Base-by-base conservation (phyloP, 2,329 filamentous ascomycete species). In the Xylariaceae sp. region DNA sequence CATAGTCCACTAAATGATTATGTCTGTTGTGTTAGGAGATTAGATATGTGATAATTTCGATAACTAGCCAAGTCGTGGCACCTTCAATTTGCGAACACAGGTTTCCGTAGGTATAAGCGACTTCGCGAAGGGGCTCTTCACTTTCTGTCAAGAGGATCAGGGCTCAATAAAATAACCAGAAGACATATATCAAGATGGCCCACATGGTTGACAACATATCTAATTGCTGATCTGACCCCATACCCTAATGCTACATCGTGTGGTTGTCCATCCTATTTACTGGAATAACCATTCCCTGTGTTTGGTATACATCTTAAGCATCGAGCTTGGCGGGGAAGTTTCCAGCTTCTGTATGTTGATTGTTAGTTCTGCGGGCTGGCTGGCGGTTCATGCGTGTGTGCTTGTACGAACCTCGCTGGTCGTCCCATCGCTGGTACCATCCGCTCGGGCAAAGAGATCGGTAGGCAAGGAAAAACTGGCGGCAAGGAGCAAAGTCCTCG, bases 401-500 rank as follows among this genome's bases (percentile, higher is more conserved):
- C n/a, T 36, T 39, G 24, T 62, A 80, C 89, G 75, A 82, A 96
- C 92, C 91, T 79, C 95, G 90, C 84, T 98, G 95, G 73, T 95
- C 91, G 75, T 99, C 94, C 95, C 95, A 99, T 80, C 95, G 87
- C 79, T 88, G 80, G 75, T 90, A 89, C 95, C 95, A 99, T 74
- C 87, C 86, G 78, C 90, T 95, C 71, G 96, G 95, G 89, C 96
- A 99, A 67, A 99, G 88, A 68, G 95, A 97, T 78, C 91, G 89
- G 85, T 96, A 99, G 71, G 95, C 92, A 73, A 96, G 87, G 84
- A 87, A 92, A 86, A 99, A 99, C 94, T 99, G 70, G 56, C 88
- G 89, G 90, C 94, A 98, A 67, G 94, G 94, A 71, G 91, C 89
- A 79, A 98, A 98, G 76, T 97, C 93, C 84, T 98, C 94, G 79